Evolutionary conservation across 345 rosid species (phyloP).

Genomic region (Dimocarpus longan): DNA sequence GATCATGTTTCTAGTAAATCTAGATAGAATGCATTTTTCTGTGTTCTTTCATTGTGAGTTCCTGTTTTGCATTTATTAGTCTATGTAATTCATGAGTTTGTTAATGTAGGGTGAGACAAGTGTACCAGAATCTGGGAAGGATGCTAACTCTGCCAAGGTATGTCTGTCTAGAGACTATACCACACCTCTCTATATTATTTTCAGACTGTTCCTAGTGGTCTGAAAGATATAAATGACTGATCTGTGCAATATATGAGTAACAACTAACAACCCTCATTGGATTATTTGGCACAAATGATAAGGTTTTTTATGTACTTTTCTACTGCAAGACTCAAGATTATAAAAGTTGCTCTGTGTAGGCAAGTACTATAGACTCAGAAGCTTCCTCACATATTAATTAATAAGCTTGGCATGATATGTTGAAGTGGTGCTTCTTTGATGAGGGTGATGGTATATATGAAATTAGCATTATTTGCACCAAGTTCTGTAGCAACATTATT

Average conservation of each 20-base stretch:
- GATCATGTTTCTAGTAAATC: conserved; percentile 7
- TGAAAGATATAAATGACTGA: conserved; percentile 2
- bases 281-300: neutral
- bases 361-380: neutral
- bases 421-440: neutral
- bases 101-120: conserved; percentile 76
- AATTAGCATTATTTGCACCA: neutral
- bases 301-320: neutral
- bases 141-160: conserved; percentile 66
- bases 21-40: neutral
- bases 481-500: neutral
- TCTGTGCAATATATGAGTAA: neutral
- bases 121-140: conserved; percentile 71
- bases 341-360: neutral
- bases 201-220: neutral
- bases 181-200: neutral
- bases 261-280: neutral
- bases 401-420: neutral
- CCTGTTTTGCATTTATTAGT: neutral
- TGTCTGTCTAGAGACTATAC: neutral
- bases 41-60: conserved; percentile 24
- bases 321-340: neutral
- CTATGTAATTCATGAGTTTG: conserved; percentile 19
- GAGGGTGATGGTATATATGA: neutral
- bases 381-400: neutral